Conservation (phyloP, 2,329 filamentous ascomycete species). For the Chaetomiaceae sp. region DNA sequence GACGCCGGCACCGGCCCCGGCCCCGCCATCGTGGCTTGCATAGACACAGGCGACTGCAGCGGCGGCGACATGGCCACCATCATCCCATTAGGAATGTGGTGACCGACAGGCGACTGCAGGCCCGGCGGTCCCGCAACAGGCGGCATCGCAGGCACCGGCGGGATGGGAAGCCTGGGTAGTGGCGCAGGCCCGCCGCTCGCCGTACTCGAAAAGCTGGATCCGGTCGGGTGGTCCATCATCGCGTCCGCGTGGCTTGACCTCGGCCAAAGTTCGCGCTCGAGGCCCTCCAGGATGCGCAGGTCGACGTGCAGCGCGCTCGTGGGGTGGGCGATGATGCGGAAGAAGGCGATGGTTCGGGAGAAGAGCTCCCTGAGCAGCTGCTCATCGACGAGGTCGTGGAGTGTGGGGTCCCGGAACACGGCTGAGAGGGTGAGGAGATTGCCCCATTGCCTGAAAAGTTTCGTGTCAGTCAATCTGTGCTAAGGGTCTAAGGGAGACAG, state of each 20-base stretch:
- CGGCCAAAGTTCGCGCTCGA: constrained; percentile 42
- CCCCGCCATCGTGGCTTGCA: background rate
- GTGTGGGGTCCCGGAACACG: constrained; percentile 63
- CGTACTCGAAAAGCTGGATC: constrained; percentile 25
- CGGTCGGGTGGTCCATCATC: constrained; percentile 11
- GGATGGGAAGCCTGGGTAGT: background rate
- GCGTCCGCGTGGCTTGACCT: constrained; percentile 14
- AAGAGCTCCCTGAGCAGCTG: constrained; percentile 58
- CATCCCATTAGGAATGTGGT: constrained; percentile 10
- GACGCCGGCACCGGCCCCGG: background rate
- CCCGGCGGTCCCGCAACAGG: background rate
- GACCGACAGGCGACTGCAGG: constrained; percentile 11
- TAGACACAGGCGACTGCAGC: background rate
- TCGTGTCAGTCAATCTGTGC: background rate
- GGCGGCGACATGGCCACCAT: constrained; percentile 4
- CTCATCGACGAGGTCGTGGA: constrained; percentile 54
- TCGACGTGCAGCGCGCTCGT: constrained; percentile 73
- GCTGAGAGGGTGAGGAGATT: constrained; percentile 90
- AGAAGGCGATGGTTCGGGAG: constrained; percentile 69
- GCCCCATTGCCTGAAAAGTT: constrained; percentile 70
- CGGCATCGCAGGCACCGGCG: constrained; percentile 11
- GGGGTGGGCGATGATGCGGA: constrained; percentile 64
- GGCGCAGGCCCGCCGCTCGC: constrained; percentile 15
- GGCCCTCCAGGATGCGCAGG: constrained; percentile 63
- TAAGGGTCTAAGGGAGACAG: background rate